Conservation (phyloP, 805 yeast species). For the Sungouiozyma intestinalis region DNA sequence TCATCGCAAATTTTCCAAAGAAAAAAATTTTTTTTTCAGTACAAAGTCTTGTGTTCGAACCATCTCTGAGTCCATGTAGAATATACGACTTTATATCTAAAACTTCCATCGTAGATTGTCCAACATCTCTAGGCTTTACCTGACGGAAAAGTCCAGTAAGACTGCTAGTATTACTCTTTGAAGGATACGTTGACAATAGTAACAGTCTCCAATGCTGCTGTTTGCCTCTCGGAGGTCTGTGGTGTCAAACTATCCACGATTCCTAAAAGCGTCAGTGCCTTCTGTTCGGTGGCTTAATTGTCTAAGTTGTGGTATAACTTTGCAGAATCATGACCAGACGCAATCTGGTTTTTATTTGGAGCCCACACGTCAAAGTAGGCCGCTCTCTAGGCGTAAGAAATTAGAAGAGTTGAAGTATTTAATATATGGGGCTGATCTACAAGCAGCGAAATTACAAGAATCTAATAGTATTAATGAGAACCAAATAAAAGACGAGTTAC, state of each 20-base stretch:
- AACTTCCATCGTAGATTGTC: too few species aligned
- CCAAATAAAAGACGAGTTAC: constrained; percentile 3
- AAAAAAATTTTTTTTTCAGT: too few species aligned
- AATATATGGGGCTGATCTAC: constrained; percentile 23
- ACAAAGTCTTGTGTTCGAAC: background rate
- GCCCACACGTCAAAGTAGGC: constrained; percentile 12
- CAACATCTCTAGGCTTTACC: too few species aligned
- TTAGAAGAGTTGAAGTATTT: constrained; percentile 21
- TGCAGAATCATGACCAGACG: constrained; percentile 34
- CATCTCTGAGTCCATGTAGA: background rate
- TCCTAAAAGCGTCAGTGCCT: background rate
- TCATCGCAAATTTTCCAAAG: background rate
- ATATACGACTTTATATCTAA: too few species aligned
- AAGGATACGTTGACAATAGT: too few species aligned
- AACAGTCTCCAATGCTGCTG: too few species aligned
- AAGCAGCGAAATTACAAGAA: constrained; percentile 11
- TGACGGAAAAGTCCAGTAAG: too few species aligned
- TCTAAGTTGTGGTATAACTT: constrained; percentile 45
- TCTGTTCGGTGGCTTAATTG: constrained; percentile 27
- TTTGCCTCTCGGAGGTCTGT: background rate
- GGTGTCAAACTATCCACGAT: background rate
- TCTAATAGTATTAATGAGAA: constrained; percentile 1
- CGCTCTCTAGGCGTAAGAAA: constrained; percentile 2
- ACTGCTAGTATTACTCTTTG: too few species aligned
- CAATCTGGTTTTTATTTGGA: constrained; percentile 36